Percentiles rank a stretch among this genome's conserved stretches.
Conservation (phyloP, 2,329 filamentous ascomycete genomes). For the Fusarium sacchari region DNA sequence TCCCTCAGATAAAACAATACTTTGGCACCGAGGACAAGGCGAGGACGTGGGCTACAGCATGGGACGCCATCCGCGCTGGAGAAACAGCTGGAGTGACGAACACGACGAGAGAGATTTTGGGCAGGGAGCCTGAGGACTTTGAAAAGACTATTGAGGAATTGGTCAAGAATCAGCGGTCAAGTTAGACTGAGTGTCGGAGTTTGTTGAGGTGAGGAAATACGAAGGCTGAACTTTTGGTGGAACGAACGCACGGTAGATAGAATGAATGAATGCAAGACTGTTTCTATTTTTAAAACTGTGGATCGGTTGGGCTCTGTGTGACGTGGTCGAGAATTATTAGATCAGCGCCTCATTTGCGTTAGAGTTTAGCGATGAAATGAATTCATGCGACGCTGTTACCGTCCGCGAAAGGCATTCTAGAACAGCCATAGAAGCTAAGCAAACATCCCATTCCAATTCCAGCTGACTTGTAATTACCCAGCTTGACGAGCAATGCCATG, state of each 20-base stretch:
- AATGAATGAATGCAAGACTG: not conserved
- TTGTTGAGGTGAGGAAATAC: not conserved
- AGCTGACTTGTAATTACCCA: not conserved
- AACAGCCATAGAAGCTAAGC: not conserved
- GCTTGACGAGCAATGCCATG: not conserved
- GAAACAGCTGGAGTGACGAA: conserved; percentile 13
- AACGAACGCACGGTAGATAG: too few relatives aligned
- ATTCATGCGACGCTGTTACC: not conserved
- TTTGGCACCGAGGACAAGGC: conserved; percentile 11
- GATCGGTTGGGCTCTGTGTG: not conserved
- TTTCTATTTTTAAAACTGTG: conserved; percentile 12
- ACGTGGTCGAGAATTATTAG: not conserved
- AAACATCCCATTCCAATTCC: too few relatives aligned
- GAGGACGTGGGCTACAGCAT: conserved; percentile 29
- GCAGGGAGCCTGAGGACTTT: conserved; percentile 22
- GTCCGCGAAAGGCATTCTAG: not conserved
- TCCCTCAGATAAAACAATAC: conserved; percentile 6
- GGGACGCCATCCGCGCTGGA: conserved; percentile 25
- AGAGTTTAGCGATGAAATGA: not conserved
- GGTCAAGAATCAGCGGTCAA: not conserved
- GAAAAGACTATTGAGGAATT: conserved; percentile 17
- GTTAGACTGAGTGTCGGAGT: too few relatives aligned
- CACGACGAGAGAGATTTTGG: conserved; percentile 1
- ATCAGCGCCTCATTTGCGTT: not conserved
- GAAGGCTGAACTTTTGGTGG: not conserved